Evolutionary conservation across 306 rosid genomes (phyloP), one percentile per base, ranked within the genome.

Genomic region (Rosa persica): DNA sequence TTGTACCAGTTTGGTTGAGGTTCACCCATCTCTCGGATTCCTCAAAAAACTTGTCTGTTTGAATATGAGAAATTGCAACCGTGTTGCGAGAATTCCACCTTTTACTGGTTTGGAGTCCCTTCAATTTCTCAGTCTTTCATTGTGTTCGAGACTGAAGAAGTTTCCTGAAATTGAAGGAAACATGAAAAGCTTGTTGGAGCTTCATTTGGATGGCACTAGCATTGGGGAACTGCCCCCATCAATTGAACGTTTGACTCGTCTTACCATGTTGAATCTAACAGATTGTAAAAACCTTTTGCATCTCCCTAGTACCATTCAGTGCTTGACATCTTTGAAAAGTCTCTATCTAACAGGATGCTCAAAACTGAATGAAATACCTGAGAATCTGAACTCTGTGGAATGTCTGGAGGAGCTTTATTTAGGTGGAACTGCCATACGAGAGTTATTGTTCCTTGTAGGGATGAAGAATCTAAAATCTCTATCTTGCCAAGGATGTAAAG

Each of bases 321-420:
- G 10, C 22, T 61, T 83, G 78, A 79, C 38, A 20, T 69, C 78
- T 51, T 22, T 83, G 13, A 68, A 51, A 74, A 23, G 13, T 39
- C 80, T 83, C 36, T 16, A 1, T 2, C 15, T 83, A 6, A n/a
- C 60, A 11, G 82, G 86, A 12, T 78, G 83, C 60, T 83, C 77
- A 3, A 20, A 39, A 8, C 27, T 55, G 7, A 5, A n/a, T 55
- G 61, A 19, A 1, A 8, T 55, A 55, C 61, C 61, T 55, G 61
- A 55, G 3, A n/a, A 7, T 8, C 61, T 55, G 61, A 55, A 2
- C 27, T 20, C 12, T 8, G 61, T 55, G 27, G 25, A 55, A n/a
- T 55, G 61, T 55, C 27, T 55, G 27, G 61, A 55, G 27, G 61
- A 55, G 61, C 25, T 55, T 20, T 6, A 55, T n/a, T 5, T 55